phyloP scores from a whole-genome alignment of 2,329 filamentous ascomycete species.

The Colletotrichum coccodes region DNA sequence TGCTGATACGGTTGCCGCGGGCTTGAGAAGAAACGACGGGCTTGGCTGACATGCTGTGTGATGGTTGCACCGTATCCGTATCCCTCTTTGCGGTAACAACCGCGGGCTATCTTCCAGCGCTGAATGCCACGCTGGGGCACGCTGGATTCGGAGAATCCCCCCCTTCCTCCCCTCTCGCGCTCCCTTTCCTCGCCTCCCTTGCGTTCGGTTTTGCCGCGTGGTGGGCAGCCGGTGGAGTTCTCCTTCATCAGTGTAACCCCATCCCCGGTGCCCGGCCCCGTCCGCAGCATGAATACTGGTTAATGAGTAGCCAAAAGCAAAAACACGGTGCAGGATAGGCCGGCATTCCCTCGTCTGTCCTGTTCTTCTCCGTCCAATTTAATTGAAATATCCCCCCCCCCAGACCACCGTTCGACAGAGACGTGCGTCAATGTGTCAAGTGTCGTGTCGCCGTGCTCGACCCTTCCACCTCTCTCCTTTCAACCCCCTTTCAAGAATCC shows the following conservation, averaged over 20 bases:
- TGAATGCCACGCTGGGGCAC: neutral
- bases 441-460: neutral
- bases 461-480: neutral
- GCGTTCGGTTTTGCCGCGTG: slow-evolving; percentile 41
- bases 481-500: neutral
- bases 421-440: slow-evolving; percentile 3
- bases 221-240: slow-evolving; percentile 39
- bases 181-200: slow-evolving; percentile 25
- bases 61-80: slow-evolving; percentile 8
- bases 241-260: neutral
- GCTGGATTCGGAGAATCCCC: neutral
- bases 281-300: slow-evolving; percentile 7
- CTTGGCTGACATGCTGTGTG: neutral
- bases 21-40: neutral
- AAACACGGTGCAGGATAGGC: neutral
- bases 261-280: neutral
- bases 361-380: neutral
- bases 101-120: neutral
- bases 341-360: neutral
- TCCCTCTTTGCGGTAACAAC: neutral
- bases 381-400: neutral
- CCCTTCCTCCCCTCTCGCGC: neutral
- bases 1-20: neutral
- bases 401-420: neutral
- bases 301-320: neutral